Base-by-base conservation (phyloP, 2,329 filamentous ascomycete genomes). In the Diplodia intermedia region DNA sequence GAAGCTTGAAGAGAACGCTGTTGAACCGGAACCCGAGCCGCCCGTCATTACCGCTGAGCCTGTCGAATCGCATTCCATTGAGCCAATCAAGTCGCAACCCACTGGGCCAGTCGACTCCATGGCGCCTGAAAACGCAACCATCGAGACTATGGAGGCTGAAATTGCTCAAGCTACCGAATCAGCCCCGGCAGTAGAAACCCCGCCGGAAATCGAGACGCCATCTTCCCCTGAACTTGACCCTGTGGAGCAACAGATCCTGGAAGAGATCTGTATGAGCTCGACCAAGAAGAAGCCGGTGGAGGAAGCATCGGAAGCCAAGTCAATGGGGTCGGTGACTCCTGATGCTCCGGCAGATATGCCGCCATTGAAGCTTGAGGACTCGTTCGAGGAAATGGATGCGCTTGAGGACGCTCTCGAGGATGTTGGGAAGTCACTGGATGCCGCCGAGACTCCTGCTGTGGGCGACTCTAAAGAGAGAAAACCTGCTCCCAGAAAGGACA, bases 401-500 rank as follows among this genome's bases (percentile, higher is more conserved):
- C 77, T 85, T 8, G 83, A 86, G 68, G 83, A 86, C 66, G 83
- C 82, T 8, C 78, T 86, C 2, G 83, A 86, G 66, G 79, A 82
- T 50, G 75, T 85, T 70, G 74, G 79, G 70, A 75, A 79, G 60
- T 75, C 75, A 2, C 74, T 83, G 29, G 78, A 79, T 5, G 70
- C 70, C 5, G 73, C 79, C 18, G 73, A 80, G 12, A 26, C 29
- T 29, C 65, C 65, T 2, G 65, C 55, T 36, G 2, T 26, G 74
- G 52, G 76, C 72, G 72, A 77, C 73, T 14, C 73, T 71, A n/a
- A 71, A 70, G 49, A 76, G 73, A 33, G 66, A 15, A 50, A 62
- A 31, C 26, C 47, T 15, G 38, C 57, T 20, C 29, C 54, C 12
- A 49, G n/a, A 33, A 38, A 26, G 29, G 20, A 33, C 9, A 12